phyloP scores from a whole-genome alignment of 1,284 basidiomycete species.

The Anthracocystis panici-leucophaei region DNA sequence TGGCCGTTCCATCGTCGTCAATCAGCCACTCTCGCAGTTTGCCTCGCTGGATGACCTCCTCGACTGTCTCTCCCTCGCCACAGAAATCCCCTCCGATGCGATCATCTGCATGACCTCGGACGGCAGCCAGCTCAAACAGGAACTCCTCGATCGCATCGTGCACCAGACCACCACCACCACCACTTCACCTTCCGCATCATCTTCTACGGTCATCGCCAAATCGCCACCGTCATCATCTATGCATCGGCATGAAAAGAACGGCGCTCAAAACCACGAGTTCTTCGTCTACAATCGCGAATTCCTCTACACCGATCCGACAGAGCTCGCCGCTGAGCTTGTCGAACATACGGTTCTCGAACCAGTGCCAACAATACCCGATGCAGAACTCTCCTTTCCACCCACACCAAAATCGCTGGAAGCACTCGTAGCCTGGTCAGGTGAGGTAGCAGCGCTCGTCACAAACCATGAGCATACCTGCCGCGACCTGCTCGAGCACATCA shows the following conservation, averaged over 20 bases:
- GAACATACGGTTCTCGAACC: slow-evolving; percentile 42
- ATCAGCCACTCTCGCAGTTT: slow-evolving; percentile 61
- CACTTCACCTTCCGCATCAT: slow-evolving; percentile 15
- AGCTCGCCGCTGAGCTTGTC: slow-evolving; percentile 56
- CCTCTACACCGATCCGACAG: slow-evolving; percentile 60
- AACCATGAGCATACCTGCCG: slow-evolving; percentile 19
- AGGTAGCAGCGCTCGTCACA: slow-evolving; percentile 21
- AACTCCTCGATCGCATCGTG: slow-evolving; percentile 52
- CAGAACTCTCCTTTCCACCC: slow-evolving; percentile 50
- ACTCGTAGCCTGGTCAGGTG: slow-evolving; percentile 53
- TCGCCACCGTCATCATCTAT: slow-evolving; percentile 12
- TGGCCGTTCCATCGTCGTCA: slow-evolving; percentile 61
- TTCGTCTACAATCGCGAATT: slow-evolving; percentile 68
- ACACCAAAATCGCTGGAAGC: slow-evolving; percentile 58
- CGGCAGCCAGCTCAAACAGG: slow-evolving; percentile 63
- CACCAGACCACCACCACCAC: slow-evolving; percentile 13
- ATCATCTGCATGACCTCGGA: slow-evolving; percentile 67
- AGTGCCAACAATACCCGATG: slow-evolving; percentile 18
- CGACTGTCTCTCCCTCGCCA: slow-evolving; percentile 65
- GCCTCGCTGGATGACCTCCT: slow-evolving; percentile 62
- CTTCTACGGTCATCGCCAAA: slow-evolving; percentile 13
- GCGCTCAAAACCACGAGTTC: slow-evolving; percentile 45
- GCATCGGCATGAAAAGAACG: slow-evolving; percentile 5
- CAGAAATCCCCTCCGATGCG: slow-evolving; percentile 62
- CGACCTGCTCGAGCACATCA: slow-evolving; percentile 43